Percentiles rank a stretch among this genome's conserved stretches.
phyloP scores from a whole-genome alignment of 371 early-diverging fungal genomes.

The Mortierella sp. region DNA sequence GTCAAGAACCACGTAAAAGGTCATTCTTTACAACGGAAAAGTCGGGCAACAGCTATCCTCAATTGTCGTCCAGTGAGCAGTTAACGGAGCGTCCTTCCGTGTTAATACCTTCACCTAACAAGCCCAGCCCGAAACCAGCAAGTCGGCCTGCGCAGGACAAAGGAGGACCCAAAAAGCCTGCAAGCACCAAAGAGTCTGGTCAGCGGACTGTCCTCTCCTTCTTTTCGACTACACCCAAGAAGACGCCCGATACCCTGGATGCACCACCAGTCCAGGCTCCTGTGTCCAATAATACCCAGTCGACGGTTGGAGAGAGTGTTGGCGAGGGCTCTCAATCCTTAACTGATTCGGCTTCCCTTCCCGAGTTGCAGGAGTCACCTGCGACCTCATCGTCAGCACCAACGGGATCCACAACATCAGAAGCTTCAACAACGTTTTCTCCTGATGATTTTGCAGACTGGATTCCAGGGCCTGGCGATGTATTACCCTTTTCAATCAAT shows the following conservation, averaged over 20 bases:
- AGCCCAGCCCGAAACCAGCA: background rate
- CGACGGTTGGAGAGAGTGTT: background rate
- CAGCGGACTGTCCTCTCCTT: constrained; percentile 36
- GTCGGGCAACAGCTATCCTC: background rate
- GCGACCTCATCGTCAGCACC: background rate
- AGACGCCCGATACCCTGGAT: background rate
- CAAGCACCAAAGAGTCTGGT: constrained; percentile 2
- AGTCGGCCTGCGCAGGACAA: constrained; percentile 1
- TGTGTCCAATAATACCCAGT: background rate
- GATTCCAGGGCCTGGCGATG: constrained; percentile 37
- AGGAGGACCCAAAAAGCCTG: constrained; percentile 13
- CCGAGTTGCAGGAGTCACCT: constrained; percentile 4
- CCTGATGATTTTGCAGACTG: constrained; percentile 47
- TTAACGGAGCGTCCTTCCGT: background rate
- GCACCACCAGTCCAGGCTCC: background rate
- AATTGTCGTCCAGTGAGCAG: background rate
- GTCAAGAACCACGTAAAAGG: constrained; percentile 3
- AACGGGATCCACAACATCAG: constrained; percentile 1
- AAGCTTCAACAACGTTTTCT: constrained; percentile 15
- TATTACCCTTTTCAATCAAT: constrained; percentile 33
- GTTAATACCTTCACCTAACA: background rate
- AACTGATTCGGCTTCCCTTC: background rate
- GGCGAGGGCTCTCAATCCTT: background rate
- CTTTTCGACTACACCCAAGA: constrained; percentile 19
- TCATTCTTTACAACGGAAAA: constrained; percentile 7